phyloP scores from a whole-genome alignment of 148 eudicot species.

The Camellia japonica region DNA sequence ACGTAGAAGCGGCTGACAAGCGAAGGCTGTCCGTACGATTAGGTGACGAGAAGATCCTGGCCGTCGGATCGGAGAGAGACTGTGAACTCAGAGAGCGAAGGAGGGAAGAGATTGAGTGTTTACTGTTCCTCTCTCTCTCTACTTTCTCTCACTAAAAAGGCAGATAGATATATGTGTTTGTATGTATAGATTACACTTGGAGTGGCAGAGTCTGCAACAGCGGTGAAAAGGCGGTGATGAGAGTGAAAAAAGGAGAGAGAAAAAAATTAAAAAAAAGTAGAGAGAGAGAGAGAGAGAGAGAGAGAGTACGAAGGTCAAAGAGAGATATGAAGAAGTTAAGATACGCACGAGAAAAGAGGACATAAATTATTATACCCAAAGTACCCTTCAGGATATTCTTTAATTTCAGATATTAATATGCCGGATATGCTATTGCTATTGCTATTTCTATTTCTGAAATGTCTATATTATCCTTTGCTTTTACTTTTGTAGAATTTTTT shows the following conservation, averaged over 20 bases:
- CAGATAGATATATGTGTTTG: not conserved
- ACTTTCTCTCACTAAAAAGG: slow-evolving; percentile 7
- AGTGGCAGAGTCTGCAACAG: slow-evolving; percentile 3
- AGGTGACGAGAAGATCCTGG: slow-evolving; percentile 17
- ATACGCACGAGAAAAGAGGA: not conserved
- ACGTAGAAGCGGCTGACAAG: slow-evolving; percentile 16
- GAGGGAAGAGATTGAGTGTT: not conserved
- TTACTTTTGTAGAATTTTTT: not conserved
- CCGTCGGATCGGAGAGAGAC: slow-evolving; percentile 10
- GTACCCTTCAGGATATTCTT: slow-evolving; percentile 12
- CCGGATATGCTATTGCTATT: not conserved
- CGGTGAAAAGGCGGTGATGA: not conserved
- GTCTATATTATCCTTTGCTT: not conserved
- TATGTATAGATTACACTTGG: too few species aligned
- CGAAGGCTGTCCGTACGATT: slow-evolving; percentile 14
- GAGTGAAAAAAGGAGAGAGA: slow-evolving; percentile 8
- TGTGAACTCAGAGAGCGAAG: not conserved
- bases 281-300: not conserved
- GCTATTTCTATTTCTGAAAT: not conserved
- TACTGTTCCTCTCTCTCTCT: not conserved
- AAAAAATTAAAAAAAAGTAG: not conserved
- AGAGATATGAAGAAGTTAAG: slow-evolving; percentile 16
- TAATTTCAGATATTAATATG: slow-evolving; percentile 1
- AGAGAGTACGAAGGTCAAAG: slow-evolving; percentile 26
- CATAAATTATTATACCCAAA: not conserved